phyloP scores from a whole-genome alignment of 1,139 yeast genomes.

The Schwanniomyces etchellsii region DNA sequence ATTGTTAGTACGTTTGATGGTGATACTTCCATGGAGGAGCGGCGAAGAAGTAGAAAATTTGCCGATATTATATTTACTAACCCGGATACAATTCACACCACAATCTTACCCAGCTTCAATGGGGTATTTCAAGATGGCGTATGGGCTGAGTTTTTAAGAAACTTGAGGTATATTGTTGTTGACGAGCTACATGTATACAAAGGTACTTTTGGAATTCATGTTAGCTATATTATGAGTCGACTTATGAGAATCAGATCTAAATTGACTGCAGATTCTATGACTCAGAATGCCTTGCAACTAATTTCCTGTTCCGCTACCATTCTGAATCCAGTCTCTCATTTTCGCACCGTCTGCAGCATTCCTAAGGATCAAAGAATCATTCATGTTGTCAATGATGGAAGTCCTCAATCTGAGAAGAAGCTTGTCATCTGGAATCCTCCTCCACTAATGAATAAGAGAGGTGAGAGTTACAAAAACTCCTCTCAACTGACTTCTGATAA shows the following conservation, averaged over 20 bases:
- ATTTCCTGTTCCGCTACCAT: slow-evolving; percentile 94
- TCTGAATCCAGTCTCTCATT: slow-evolving; percentile 63
- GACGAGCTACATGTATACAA: slow-evolving; percentile 89
- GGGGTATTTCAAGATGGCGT: slow-evolving; percentile 10
- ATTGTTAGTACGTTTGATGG: slow-evolving; percentile 86
- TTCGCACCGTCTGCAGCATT: slow-evolving; percentile 69
- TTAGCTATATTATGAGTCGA: slow-evolving; percentile 77
- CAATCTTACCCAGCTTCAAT: slow-evolving; percentile 70
- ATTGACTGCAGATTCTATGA: slow-evolving; percentile 6
- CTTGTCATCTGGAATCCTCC: slow-evolving; percentile 80
- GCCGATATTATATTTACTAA: slow-evolving; percentile 86
- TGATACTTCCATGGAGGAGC: slow-evolving; percentile 61
- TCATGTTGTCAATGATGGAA: slow-evolving; percentile 72
- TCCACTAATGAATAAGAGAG: slow-evolving; percentile 55
- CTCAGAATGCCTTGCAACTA: slow-evolving; percentile 38
- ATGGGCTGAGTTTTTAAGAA: slow-evolving; percentile 67
- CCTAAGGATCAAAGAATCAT: slow-evolving; percentile 33
- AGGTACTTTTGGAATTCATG: slow-evolving; percentile 91
- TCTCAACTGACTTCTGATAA: slow-evolving; percentile 5
- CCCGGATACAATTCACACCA: slow-evolving; percentile 89
- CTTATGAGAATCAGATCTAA: slow-evolving; percentile 23
- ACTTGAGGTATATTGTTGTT: slow-evolving; percentile 69
- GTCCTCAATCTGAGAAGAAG: slow-evolving; percentile 76
- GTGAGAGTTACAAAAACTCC: slow-evolving; percentile 26
- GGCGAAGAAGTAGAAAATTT: slow-evolving; percentile 48